phyloP scores from a whole-genome alignment of 1,284 basidiomycete species.

The Ustilago shanxiensis region DNA sequence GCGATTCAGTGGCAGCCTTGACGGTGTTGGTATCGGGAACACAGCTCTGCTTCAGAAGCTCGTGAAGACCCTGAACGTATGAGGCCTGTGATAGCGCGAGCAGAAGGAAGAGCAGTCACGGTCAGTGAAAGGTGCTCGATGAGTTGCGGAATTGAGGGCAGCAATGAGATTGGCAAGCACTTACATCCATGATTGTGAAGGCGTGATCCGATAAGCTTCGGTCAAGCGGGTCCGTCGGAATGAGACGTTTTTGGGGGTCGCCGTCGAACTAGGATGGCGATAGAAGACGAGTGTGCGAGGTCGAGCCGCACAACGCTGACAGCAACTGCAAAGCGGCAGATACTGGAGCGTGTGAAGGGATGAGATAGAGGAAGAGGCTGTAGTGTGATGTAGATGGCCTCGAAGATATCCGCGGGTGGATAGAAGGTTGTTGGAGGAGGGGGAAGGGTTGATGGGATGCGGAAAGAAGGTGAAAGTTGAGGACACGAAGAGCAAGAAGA shows the following conservation, averaged over 20 bases:
- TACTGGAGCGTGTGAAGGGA: neutral
- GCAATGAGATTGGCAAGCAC: too few relatives aligned
- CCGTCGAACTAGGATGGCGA: neutral
- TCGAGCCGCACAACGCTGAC: slow-evolving; percentile 10
- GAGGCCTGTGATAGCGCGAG: slow-evolving; percentile 27
- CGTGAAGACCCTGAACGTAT: slow-evolving; percentile 67
- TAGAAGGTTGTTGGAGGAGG: slow-evolving; percentile 8
- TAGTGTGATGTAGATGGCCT: slow-evolving; percentile 3
- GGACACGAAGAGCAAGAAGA: slow-evolving; percentile 12
- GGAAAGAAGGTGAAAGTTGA: slow-evolving; percentile 5
- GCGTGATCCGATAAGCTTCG: slow-evolving; percentile 13
- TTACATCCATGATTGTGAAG: slow-evolving; percentile 31
- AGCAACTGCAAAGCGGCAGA: slow-evolving; percentile 16
- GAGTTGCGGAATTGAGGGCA: neutral
- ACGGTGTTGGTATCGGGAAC: slow-evolving; percentile 68
- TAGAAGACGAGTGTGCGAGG: slow-evolving; percentile 20
- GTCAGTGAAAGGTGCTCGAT: slow-evolving; percentile 2
- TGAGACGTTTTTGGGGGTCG: neutral
- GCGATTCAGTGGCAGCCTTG: slow-evolving; percentile 79
- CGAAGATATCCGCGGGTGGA: slow-evolving; percentile 38
- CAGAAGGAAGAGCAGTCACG: neutral
- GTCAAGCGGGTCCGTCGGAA: slow-evolving; percentile 11
- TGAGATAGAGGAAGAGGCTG: slow-evolving; percentile 10
- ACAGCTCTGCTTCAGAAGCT: slow-evolving; percentile 66
- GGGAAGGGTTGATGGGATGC: slow-evolving; percentile 11